Evolutionary conservation across 306 rosid genomes (phyloP).

Genomic region (Vigna unguiculata): DNA sequence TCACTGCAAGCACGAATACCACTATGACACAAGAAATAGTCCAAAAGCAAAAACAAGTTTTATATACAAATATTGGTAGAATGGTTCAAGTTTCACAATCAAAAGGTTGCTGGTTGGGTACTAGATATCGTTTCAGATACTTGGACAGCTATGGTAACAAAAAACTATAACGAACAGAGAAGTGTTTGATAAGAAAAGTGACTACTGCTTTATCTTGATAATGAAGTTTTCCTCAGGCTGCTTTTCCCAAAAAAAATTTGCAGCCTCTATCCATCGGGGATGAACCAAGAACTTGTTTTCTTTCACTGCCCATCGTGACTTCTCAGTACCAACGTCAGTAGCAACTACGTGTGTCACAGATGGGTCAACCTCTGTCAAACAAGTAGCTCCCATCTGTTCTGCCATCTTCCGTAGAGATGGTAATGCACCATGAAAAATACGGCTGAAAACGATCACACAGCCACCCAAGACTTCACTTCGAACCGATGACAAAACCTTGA

Average conservation of each 20-base stretch:
- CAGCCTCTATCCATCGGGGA: conserved; percentile 86
- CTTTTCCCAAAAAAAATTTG: conserved; percentile 80
- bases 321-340: conserved; percentile 80
- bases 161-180: conserved; percentile 1
- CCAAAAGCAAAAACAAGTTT: background rate
- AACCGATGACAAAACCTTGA: conserved; percentile 65
- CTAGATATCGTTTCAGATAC: conserved; percentile 7
- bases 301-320: conserved; percentile 79
- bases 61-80: conserved; percentile 2
- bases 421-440: conserved; percentile 55
- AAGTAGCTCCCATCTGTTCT: conserved; percentile 83
- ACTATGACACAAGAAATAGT: background rate
- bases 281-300: conserved; percentile 78
- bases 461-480: conserved; percentile 64
- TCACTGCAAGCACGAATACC: background rate
- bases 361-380: conserved; percentile 62
- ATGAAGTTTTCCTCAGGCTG: conserved; percentile 74
- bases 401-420: conserved; percentile 78
- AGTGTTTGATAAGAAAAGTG: background rate
- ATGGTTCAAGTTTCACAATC: conserved; percentile 4
- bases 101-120: conserved; percentile 24
- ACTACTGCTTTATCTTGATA: conserved; percentile 45
- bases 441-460: conserved; percentile 74
- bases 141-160: conserved; percentile 11
- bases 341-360: conserved; percentile 84